Evolutionary conservation across 169 alveolate genomes (phyloP).

Genomic region (Plasmodium vivax): DNA sequence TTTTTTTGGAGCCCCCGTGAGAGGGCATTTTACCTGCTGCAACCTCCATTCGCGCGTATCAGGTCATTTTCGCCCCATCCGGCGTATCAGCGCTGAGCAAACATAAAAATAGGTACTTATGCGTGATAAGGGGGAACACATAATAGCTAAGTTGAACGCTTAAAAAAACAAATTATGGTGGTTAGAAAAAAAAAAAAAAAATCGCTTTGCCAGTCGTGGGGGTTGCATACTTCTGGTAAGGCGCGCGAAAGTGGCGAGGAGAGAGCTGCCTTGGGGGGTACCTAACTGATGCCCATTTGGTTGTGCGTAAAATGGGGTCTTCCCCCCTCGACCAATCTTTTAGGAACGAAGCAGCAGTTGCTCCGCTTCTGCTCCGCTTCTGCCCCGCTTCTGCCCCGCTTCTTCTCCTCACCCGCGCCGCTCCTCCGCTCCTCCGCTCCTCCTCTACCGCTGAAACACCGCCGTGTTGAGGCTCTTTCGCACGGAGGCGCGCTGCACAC

Average conservation of each 20-base stretch:
- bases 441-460: constrained; percentile 13
- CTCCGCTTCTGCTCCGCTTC: background rate
- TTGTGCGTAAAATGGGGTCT: background rate
- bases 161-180: background rate
- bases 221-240: too few relatives aligned
- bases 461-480: constrained; percentile 50
- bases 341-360: background rate
- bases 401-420: too few relatives aligned
- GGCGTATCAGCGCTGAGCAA: background rate
- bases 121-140: background rate
- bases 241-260: too few relatives aligned
- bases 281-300: background rate
- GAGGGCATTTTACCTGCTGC: background rate
- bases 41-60: too few relatives aligned
- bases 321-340: background rate
- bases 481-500: constrained; percentile 73
- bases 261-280: background rate
- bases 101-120: background rate
- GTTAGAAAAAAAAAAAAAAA: background rate
- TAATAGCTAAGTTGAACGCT: background rate
- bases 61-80: background rate
- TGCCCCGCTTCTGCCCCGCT: background rate
- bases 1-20: background rate
- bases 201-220: background rate
- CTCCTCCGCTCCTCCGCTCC: background rate